These are phyloP conservation scores for Amanita rubescens DNA, from an alignment of 768 basidiomycete species.

Conservation along the genomic window DNA sequence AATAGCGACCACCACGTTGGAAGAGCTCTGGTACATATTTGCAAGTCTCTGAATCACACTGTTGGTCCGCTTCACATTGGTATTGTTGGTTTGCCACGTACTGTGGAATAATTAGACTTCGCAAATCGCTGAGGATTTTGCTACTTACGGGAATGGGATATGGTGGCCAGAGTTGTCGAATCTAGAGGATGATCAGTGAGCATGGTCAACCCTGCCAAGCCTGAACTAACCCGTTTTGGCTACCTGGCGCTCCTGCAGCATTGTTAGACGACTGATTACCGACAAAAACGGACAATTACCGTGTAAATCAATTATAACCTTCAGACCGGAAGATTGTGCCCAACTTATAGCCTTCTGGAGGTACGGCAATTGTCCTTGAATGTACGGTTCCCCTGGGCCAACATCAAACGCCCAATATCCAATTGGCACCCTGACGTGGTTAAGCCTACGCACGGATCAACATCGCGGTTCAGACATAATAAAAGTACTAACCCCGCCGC, in stretches of 20 bases:
- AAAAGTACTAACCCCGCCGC: slow-evolving; percentile 53
- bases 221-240: slow-evolving; percentile 63
- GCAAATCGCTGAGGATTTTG: neutral
- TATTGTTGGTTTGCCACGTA: slow-evolving; percentile 59
- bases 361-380: slow-evolving; percentile 70
- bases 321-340: slow-evolving; percentile 64
- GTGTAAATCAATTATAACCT: slow-evolving; percentile 76
- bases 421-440: slow-evolving; percentile 79
- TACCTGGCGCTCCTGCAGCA: slow-evolving; percentile 60
- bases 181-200: slow-evolving; percentile 25
- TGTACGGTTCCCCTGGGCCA: slow-evolving; percentile 69
- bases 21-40: slow-evolving; percentile 45
- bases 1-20: slow-evolving; percentile 55
- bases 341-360: slow-evolving; percentile 59
- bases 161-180: slow-evolving; percentile 82
- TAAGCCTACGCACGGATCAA: slow-evolving; percentile 40
- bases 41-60: slow-evolving; percentile 57
- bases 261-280: slow-evolving; percentile 2
- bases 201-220: neutral
- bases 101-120: slow-evolving; percentile 16
- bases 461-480: neutral
- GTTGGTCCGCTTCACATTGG: slow-evolving; percentile 65
- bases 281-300: slow-evolving; percentile 23
- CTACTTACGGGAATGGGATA: slow-evolving; percentile 43
- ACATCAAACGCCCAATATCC: slow-evolving; percentile 91